Percentiles rank a stretch among this genome's conserved stretches.
phyloP scores from a whole-genome alignment of 148 eudicot species.

The Camellia japonica region DNA sequence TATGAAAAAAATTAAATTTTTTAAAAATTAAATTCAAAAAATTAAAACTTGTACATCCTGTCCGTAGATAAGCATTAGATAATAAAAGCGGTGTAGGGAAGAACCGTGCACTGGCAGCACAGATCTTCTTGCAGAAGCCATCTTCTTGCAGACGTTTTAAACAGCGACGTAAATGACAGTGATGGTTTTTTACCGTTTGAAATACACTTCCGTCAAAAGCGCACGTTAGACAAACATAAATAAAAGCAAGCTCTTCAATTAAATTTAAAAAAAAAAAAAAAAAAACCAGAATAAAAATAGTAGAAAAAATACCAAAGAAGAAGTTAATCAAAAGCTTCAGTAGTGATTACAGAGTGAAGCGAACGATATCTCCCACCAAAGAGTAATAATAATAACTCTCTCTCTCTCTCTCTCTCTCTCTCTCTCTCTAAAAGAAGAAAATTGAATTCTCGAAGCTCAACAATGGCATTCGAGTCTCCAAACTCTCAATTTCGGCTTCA shows the following conservation, averaged over 20 bases:
- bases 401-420: neutral
- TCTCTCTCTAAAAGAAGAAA: neutral
- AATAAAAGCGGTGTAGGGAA: neutral
- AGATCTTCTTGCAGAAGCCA: neutral
- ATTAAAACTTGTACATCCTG: neutral
- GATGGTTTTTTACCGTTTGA: conserved; percentile 12
- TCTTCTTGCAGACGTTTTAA: neutral
- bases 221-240: conserved; percentile 14
- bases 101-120: neutral
- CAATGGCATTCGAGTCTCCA: conserved; percentile 29
- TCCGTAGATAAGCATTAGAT: neutral
- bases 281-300: neutral
- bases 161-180: conserved; percentile 10
- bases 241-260: neutral
- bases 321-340: neutral
- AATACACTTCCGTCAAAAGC: conserved; percentile 10
- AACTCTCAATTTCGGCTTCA: neutral
- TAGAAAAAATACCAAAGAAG: neutral
- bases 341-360: conserved; percentile 20
- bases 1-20: neutral
- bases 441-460: conserved; percentile 4
- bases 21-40: no score
- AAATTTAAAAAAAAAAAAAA: neutral
- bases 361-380: conserved; percentile 19
- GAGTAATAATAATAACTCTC: neutral